These are phyloP conservation scores for Monosporozyma solicola DNA, from an alignment of 805 yeast species.

Conservation along the genomic window DNA sequence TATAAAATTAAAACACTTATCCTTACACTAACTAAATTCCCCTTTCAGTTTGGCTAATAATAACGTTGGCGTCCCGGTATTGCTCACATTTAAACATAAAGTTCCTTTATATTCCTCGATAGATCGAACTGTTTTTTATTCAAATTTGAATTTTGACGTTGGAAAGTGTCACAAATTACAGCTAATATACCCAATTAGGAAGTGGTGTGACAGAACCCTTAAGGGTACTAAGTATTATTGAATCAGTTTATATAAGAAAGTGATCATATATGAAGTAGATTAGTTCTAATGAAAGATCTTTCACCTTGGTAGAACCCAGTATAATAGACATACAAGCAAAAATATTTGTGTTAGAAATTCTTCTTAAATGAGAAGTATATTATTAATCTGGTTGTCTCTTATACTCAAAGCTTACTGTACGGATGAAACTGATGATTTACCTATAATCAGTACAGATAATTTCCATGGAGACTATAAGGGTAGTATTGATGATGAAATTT, in stretches of 20 bases:
- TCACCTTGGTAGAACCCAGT: too few species aligned
- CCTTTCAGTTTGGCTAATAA: too few species aligned
- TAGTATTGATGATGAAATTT: background rate
- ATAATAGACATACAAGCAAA: too few species aligned
- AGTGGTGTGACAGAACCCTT: background rate
- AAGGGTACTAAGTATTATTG: background rate
- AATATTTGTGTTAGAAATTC: background rate
- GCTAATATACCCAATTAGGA: background rate
- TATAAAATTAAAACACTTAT: too few species aligned
- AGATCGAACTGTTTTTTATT: background rate
- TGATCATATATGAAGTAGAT: too few species aligned
- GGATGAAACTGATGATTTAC: background rate
- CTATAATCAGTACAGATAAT: background rate
- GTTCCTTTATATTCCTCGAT: background rate
- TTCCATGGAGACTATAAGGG: background rate
- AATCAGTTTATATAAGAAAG: too few species aligned
- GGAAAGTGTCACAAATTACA: background rate
- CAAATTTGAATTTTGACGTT: background rate
- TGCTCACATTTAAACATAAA: background rate
- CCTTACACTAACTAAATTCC: too few species aligned
- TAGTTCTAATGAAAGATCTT: too few species aligned
- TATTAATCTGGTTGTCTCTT: background rate
- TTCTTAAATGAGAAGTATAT: background rate
- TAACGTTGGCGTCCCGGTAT: too few species aligned
- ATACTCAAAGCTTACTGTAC: background rate